These are phyloP conservation scores for Pseudognaphalium luteoalbum DNA, from an alignment of 129 eudicot species.

Conservation along the genomic window DNA sequence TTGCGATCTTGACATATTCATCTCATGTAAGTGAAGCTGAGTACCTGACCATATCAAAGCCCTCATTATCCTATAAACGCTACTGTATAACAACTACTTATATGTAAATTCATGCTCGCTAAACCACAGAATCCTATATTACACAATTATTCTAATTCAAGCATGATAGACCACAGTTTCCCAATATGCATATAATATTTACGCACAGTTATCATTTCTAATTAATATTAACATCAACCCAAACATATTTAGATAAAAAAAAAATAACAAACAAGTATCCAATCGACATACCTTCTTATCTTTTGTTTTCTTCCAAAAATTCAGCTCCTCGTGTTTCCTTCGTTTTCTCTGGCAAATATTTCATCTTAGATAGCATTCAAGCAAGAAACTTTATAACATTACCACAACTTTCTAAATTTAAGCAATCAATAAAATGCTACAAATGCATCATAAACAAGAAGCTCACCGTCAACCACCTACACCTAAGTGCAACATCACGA, in stretches of 20 bases:
- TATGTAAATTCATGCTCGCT: constrained; percentile 4
- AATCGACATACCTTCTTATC: constrained; percentile 64
- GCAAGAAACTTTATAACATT: constrained; percentile 12
- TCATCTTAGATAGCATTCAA: constrained; percentile 26
- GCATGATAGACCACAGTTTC: constrained; percentile 12
- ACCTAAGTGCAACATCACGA: constrained; percentile 92
- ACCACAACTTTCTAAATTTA: background rate
- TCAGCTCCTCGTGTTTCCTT: constrained; percentile 74
- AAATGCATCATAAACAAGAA: background rate
- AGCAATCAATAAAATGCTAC: background rate
- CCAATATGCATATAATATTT: constrained; percentile 1
- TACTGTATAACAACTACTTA: constrained; percentile 26
- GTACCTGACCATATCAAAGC: constrained; percentile 49
- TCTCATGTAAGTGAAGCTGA: constrained; percentile 43
- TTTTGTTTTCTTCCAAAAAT: constrained; percentile 59
- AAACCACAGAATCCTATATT: constrained; percentile 11
- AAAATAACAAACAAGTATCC: constrained; percentile 9
- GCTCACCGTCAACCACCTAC: constrained; percentile 94
- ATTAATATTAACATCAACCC: background rate
- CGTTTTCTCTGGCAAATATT: constrained; percentile 74
- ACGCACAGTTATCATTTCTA: constrained; percentile 1
- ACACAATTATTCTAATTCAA: constrained; percentile 20
- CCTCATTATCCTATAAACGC: constrained; percentile 43
- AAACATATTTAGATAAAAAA: constrained; percentile 4
- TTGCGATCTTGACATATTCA: constrained; percentile 39